These are phyloP conservation scores for Calonectria ilicicola DNA, from an alignment of 2,329 filamentous ascomycete genomes.

Conservation along the genomic window DNA sequence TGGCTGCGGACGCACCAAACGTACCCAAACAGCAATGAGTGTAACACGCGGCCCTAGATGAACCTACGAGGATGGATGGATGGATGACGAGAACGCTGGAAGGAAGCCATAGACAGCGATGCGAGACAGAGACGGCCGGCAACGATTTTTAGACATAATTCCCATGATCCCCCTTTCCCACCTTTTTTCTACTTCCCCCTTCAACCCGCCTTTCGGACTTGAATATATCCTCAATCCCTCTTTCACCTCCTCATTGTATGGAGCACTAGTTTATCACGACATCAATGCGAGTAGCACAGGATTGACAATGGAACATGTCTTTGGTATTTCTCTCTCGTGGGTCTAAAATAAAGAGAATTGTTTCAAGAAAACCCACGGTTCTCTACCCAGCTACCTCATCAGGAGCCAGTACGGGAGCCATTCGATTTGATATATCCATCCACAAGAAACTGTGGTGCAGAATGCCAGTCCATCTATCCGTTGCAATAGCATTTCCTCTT, in stretches of 20 bases:
- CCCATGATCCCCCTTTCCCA: conserved; percentile 40
- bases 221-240: not conserved
- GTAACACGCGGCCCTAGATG: not conserved
- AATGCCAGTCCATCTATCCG: not conserved
- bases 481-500: conserved; percentile 4
- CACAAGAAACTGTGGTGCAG: not conserved
- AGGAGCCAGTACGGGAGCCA: conserved; percentile 19
- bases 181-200: conserved; percentile 1
- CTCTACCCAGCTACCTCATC: conserved; percentile 30
- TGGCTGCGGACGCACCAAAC: conserved; percentile 42
- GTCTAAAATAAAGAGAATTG: not conserved
- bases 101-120: conserved; percentile 23
- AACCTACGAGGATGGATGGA: not conserved
- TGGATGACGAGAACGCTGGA: conserved; percentile 21
- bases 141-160: conserved; percentile 44
- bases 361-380: conserved; percentile 27
- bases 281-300: not conserved
- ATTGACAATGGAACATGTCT: conserved; percentile 14
- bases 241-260: not conserved
- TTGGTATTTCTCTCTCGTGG: conserved; percentile 20
- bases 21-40: conserved; percentile 25
- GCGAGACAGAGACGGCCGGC: conserved; percentile 35
- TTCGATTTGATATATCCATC: conserved; percentile 18
- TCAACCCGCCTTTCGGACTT: conserved; percentile 2
- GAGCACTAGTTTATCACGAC: not conserved